Evolutionary conservation across 129 eudicot genomes (phyloP).

Genomic region (Artemisia annua): DNA sequence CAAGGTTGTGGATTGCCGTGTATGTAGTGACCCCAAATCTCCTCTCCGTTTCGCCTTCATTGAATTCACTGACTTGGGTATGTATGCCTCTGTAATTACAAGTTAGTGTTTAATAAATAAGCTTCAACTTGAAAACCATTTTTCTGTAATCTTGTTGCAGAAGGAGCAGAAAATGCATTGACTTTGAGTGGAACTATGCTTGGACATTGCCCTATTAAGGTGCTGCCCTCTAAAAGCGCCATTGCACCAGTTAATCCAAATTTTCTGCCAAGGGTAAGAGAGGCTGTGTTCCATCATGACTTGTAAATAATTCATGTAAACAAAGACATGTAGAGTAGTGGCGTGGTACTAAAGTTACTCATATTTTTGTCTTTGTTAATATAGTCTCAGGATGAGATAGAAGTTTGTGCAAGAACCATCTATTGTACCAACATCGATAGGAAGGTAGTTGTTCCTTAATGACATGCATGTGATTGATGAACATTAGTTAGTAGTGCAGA

Average conservation of each 20-base stretch:
- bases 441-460: constrained; percentile 4
- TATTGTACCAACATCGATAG: constrained; percentile 13
- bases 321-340: no score
- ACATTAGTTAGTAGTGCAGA: background rate
- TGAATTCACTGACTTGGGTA: constrained; percentile 32
- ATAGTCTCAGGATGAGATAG: constrained; percentile 5
- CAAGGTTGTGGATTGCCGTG: no score
- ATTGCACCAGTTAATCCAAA: no score
- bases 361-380: background rate
- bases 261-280: no score
- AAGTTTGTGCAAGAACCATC: constrained; percentile 11
- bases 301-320: no score
- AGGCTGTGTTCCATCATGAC: no score
- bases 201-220: constrained; percentile 79
- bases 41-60: constrained; percentile 82
- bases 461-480: background rate
- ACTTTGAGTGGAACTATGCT: constrained; percentile 88
- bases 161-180: constrained; percentile 25
- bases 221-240: constrained; percentile 87
- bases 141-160: no score
- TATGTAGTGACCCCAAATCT: constrained; percentile 38
- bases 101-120: no score
- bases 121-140: no score
- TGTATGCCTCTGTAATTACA: background rate
- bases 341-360: background rate